phyloP scores from a whole-genome alignment of 2,329 filamentous ascomycete species.

The Colletotrichum navitas region DNA sequence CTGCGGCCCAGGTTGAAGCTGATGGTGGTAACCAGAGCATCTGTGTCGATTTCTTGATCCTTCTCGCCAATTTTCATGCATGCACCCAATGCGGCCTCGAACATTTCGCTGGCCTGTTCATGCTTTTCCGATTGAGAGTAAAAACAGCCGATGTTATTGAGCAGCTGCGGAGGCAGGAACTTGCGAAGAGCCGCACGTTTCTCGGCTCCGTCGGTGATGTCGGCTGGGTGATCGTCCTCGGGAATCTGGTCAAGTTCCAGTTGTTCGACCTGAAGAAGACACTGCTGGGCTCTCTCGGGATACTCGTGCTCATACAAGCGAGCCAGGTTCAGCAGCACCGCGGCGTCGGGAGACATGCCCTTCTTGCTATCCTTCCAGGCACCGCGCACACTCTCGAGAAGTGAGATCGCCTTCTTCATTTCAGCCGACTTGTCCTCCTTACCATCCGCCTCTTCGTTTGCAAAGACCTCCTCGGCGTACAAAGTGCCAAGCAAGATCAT shows the following conservation, averaged over 20 bases:
- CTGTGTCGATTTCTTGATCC: slow-evolving; percentile 82
- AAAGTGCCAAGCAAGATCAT: slow-evolving; percentile 93
- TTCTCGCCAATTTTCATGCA: slow-evolving; percentile 85
- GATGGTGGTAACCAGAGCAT: slow-evolving; percentile 93
- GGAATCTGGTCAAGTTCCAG: slow-evolving; percentile 86
- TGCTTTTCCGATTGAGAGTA: slow-evolving; percentile 89
- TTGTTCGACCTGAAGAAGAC: slow-evolving; percentile 91
- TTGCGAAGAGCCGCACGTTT: slow-evolving; percentile 76
- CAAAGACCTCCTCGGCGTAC: slow-evolving; percentile 94
- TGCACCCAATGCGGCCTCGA: slow-evolving; percentile 90
- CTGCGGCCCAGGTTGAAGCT: slow-evolving; percentile 96
- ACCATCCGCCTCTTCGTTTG: slow-evolving; percentile 75
- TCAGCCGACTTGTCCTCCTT: slow-evolving; percentile 91
- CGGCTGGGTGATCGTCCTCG: slow-evolving; percentile 74
- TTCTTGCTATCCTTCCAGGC: slow-evolving; percentile 96
- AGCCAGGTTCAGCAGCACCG: slow-evolving; percentile 91
- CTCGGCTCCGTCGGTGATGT: slow-evolving; percentile 67
- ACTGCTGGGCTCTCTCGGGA: slow-evolving; percentile 92
- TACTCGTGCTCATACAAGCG: slow-evolving; percentile 88
- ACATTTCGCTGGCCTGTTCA: slow-evolving; percentile 84
- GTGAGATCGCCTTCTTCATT: slow-evolving; percentile 85
- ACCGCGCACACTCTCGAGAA: slow-evolving; percentile 85
- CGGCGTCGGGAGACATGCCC: slow-evolving; percentile 82
- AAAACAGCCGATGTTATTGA: slow-evolving; percentile 99
- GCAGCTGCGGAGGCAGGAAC: slow-evolving; percentile 85